phyloP scores from a whole-genome alignment of 768 basidiomycete genomes.

The Leccinum uliginosum region DNA sequence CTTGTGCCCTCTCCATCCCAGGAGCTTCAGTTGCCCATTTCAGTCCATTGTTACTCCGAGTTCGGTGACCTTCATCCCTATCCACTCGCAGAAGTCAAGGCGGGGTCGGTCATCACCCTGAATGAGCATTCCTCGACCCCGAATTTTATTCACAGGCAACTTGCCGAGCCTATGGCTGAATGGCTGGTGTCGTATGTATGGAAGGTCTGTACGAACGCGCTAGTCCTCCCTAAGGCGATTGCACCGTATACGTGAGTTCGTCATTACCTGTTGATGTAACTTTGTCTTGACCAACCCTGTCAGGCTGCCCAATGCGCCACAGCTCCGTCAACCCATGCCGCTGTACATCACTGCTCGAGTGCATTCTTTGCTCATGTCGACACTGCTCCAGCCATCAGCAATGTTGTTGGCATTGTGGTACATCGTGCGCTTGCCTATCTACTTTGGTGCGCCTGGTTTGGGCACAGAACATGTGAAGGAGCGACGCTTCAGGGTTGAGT shows the following conservation, averaged over 20 bases:
- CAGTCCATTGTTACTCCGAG: conserved; percentile 24
- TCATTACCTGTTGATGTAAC: not conserved
- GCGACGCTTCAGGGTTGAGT: conserved; percentile 55
- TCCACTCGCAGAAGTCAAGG: conserved; percentile 13
- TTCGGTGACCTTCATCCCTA: conserved; percentile 20
- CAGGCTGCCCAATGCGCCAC: conserved; percentile 29
- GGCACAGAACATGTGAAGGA: conserved; percentile 55
- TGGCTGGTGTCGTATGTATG: conserved; percentile 80
- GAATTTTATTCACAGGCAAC: conserved; percentile 58
- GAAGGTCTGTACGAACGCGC: conserved; percentile 76
- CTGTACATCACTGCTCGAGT: conserved; percentile 51
- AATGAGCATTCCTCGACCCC: conserved; percentile 33
- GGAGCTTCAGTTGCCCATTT: conserved; percentile 18
- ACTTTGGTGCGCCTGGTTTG: conserved; percentile 50
- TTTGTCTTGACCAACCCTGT: conserved; percentile 9
- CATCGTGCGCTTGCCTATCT: conserved; percentile 71
- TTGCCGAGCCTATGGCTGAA: conserved; percentile 72
- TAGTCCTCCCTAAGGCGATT: conserved; percentile 52
- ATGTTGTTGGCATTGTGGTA: conserved; percentile 80
- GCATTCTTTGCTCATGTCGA: conserved; percentile 72
- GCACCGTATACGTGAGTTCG: conserved; percentile 51
- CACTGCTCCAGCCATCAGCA: conserved; percentile 77
- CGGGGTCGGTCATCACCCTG: conserved; percentile 37
- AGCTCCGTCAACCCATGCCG: conserved; percentile 38
- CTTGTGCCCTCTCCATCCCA: conserved; percentile 15